Base-by-base conservation (phyloP, 352 stramenopile genomes). In the Phytophthora macrochlamydospora region DNA sequence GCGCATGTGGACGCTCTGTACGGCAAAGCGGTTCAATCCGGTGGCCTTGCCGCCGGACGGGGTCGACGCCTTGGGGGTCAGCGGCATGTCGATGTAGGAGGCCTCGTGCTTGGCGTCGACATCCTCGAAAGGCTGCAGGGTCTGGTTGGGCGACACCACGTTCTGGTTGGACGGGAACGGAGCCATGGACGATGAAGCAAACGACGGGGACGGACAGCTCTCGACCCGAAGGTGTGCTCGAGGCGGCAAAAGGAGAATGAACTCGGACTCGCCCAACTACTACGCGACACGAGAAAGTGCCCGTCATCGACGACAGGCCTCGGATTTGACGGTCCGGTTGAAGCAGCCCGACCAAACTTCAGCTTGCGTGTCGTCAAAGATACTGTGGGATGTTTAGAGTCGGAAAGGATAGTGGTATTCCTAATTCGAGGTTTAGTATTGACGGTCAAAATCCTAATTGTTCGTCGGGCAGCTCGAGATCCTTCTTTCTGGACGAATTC, bases 1-100 rank as follows among this genome's bases (percentile, higher is more conserved):
- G 35, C 73, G 69, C 8, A 75, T 2, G 49, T 75, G 68, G 12
- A 73, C 63, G 37, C 68, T 76, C 38, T 77, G 53, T 38, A 72
- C 62, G 4, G 59, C 57, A 28, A 71, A 71, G 13, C 64, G 48
- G 13, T 51, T 51, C 30, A 63, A 6, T n/a, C 35, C n/a, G 7
- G 30, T 7, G 24, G 33, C 38, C 18, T 51, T 62, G 29, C 14
- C 30, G n/a, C 51, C 49, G 3, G 57, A 9, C 24, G 31, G 46
- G 44, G 14, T 28, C 7, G 42, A 40, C 9, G 52, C 37, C 37
- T 73, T 69, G 28, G 66, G 59, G 1, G 59, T 69, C 46, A 56
- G 2, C 11, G 65, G 65, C 58, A 68, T 68, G 42, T 55, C 55
- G 8, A 62, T 46, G 51, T 69, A 73, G 54, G 53, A 51, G 58